phyloP scores from a whole-genome alignment of 169 alveolate genomes.

The Eimeria praecox region DNA sequence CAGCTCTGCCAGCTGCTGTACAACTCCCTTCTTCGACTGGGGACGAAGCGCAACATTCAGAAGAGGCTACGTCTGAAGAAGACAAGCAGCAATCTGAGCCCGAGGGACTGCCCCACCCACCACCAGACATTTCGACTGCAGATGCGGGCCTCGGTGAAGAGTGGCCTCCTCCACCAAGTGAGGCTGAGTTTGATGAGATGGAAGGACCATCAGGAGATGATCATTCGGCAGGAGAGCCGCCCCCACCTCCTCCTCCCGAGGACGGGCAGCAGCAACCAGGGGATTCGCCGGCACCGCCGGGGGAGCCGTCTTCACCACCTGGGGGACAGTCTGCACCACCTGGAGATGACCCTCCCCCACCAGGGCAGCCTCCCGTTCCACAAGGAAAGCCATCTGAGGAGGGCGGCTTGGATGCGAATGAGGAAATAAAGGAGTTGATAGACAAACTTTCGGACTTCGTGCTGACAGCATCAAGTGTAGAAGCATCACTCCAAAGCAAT shows the following conservation, averaged over 20 bases:
- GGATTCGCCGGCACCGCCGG: background rate
- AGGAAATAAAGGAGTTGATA: background rate
- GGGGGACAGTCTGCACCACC: background rate
- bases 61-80: background rate
- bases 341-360: constrained; percentile 6
- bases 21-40: background rate
- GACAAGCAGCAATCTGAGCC: background rate
- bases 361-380: background rate
- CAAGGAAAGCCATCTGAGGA: background rate
- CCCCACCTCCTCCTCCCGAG: background rate
- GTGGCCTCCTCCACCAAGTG: background rate
- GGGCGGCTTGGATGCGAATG: background rate
- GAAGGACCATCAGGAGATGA: background rate
- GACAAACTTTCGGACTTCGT: background rate
- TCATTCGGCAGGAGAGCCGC: background rate
- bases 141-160: background rate
- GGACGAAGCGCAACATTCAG: background rate
- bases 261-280: background rate
- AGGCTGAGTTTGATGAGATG: background rate
- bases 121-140: background rate
- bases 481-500: no score
- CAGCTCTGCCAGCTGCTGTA: background rate
- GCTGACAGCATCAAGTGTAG: background rate
- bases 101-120: background rate
- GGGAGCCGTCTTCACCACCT: background rate